Base-by-base conservation (phyloP, 352 stramenopile species). In the Phytophthora nicotianae region DNA sequence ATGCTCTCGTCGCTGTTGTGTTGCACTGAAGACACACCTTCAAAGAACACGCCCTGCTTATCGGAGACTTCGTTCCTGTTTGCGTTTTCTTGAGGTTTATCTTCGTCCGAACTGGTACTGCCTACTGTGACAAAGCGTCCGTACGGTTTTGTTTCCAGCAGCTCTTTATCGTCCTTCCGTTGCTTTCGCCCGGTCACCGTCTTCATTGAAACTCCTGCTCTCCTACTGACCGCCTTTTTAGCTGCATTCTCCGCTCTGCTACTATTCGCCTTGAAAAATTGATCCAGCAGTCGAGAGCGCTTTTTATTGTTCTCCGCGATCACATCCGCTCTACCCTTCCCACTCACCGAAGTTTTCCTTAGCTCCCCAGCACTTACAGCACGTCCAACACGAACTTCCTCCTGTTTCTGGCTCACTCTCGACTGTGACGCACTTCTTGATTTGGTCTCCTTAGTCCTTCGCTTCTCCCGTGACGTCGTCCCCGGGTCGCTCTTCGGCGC, bases 11-110 rank as follows among this genome's bases (percentile, higher is more conserved):
- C 70, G 41, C 72, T 88, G 7, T 74, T 70, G n/a, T 77, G 72
- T 4, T 84, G 86, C 16, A 91, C 83, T 0, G 83, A 91, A 14
- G 83, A 91, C 10, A 91, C 70, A n/a, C 77, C 76, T 29, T 82
- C 83, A 62, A 91, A 91, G 54, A 81, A 87, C 35, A 45, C 49
- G 4, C 14, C 42, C 11, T 26, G 55, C 19, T 45, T 62, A 19
- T 37, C 20, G 26, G 53, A 47, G 10, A 26, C 8, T 11, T 38
- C 35, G n/a, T 64, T 35, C n/a, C 58, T 52, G 35, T n/a, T 23
- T 14, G 14, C 11, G 16, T 41, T 42, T 21, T 26, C 17, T 27
- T 4, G 8, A 13, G 24, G 21, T 19, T 50, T 66, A 32, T 65
- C 24, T 26, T 65, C 43, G 16, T 59, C 52, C 14, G 61, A 62